Conservation (phyloP, 116 monocot species). For the Posidonia oceanica region DNA sequence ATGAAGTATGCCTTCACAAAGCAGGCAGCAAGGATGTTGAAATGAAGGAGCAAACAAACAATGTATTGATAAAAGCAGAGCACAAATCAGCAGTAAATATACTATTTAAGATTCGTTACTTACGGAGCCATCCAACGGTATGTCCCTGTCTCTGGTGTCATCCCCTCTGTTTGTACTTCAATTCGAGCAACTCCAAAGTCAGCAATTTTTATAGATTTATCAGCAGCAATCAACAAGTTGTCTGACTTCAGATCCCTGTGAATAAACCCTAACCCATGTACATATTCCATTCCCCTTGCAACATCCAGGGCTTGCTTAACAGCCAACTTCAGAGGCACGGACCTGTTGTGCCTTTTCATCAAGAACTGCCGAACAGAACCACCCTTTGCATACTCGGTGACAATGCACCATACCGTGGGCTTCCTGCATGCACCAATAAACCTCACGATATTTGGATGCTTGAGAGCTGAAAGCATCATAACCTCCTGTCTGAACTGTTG, state of each 20-base stretch:
- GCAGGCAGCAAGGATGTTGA: not conserved
- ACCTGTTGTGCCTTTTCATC: conserved; percentile 58
- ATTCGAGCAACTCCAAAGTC: conserved; percentile 96
- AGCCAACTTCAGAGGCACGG: conserved; percentile 63
- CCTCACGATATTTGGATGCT: conserved; percentile 77
- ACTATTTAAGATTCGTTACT: conserved; percentile 20
- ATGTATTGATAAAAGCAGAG: not conserved
- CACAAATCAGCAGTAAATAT: not conserved
- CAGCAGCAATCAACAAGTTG: conserved; percentile 71
- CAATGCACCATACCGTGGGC: conserved; percentile 91
- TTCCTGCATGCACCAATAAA: conserved; percentile 92
- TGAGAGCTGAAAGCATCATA: conserved; percentile 82
- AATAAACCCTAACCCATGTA: conserved; percentile 79
- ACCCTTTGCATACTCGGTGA: conserved; percentile 93
- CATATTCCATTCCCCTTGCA: conserved; percentile 91
- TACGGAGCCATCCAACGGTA: conserved; percentile 99
- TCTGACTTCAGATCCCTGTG: conserved; percentile 94
- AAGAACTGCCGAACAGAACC: conserved; percentile 89
- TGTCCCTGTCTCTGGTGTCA: conserved; percentile 97
- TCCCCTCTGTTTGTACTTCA: conserved; percentile 90
- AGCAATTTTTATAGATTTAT: conserved; percentile 96
- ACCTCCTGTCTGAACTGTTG: conserved; percentile 97
- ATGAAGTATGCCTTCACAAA: not conserved
- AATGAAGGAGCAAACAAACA: not conserved
- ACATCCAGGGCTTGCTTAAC: conserved; percentile 94